Evolutionary conservation across 164 flowering plant genomes (phyloP), one percentile per base, ranked within the genome.

Genomic region (Aristolochia contorta): DNA sequence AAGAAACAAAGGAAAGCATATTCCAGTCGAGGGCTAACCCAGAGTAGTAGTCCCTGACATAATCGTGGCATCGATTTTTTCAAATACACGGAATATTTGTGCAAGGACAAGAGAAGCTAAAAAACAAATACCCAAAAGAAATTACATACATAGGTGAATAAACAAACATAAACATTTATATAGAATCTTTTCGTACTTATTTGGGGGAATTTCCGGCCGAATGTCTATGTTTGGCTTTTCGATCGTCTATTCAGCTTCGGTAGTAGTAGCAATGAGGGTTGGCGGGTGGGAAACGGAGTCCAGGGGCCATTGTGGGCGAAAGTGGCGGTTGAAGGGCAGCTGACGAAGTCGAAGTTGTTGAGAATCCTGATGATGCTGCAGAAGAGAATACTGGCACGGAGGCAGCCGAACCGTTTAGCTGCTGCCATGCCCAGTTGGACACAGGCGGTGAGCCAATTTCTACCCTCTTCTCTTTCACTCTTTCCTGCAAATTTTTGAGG

Each of bases 331-430:
- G 74, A 62, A 69, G 43, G 66, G 78, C 75, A 76, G 78, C 72
- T 45, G 80, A 51, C 12, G 76, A 60, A 20, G 78, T 20, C 6
- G 63, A 57, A 14, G 77, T 61, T 30, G 82, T 67, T 47, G 81
- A 66, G 96, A 88, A 88, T 88, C 96, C 96, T 88, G 96, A 88
- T 85, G 96, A 89, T 89, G 96, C 96, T 85, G 96, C 96, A 71
- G 71, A 58, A 48, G 82, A 72, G 56, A 78, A 70, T 55, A 73
- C 46, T 60, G 82, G 69, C 63, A 72, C 64, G 65, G 79, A 57
- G 50, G 60, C 59, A 8, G 69, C 50, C 19, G 71, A 75, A 47
- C 71, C 70, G 0, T 72, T 73, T 30, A 70, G 57, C 64, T 79
- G 72, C 84, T 79, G 72, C 84, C 82, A 77, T 49, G 78, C 66